phyloP scores from a whole-genome alignment of 371 early-diverging fungal species.

The Cokeromyces recurvatus region DNA sequence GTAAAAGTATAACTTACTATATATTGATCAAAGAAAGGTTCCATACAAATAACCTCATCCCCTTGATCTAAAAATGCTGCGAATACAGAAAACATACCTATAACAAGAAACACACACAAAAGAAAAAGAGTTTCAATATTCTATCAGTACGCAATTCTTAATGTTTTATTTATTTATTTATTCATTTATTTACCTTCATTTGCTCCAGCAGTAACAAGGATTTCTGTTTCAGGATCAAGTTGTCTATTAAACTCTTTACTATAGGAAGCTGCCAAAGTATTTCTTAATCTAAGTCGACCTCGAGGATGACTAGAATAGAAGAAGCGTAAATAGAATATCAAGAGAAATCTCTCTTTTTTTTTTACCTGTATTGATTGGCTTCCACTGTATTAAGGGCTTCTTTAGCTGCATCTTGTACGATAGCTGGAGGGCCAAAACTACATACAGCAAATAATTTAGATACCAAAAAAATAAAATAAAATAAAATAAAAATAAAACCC shows the following conservation, averaged over 20 bases:
- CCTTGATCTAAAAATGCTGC: conserved; percentile 75
- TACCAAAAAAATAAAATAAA: too few relatives aligned
- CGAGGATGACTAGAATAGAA: conserved; percentile 71
- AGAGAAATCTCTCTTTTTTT: neutral
- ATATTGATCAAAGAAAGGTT: conserved; percentile 94
- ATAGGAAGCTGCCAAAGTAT: conserved; percentile 79
- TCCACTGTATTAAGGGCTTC: conserved; percentile 59
- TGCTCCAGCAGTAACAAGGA: conserved; percentile 90
- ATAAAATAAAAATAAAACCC: neutral
- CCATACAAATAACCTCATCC: conserved; percentile 89
- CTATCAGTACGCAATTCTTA: too few relatives aligned
- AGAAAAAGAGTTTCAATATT: too few relatives aligned
- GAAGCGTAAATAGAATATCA: too few relatives aligned
- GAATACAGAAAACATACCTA: conserved; percentile 77
- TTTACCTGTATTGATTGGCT: conserved; percentile 77
- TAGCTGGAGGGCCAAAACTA: conserved; percentile 85
- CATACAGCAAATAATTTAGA: too few relatives aligned
- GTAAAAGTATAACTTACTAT: too few relatives aligned
- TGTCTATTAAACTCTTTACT: conserved; percentile 57
- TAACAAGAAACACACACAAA: neutral
- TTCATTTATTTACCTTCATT: conserved; percentile 94
- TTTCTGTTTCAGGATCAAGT: conserved; percentile 77
- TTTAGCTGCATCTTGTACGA: conserved; percentile 80
- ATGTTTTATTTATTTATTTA: too few relatives aligned
- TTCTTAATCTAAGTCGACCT: conserved; percentile 77